Conservation (phyloP, 345 rosid species). For the Sonneratia alba region DNA sequence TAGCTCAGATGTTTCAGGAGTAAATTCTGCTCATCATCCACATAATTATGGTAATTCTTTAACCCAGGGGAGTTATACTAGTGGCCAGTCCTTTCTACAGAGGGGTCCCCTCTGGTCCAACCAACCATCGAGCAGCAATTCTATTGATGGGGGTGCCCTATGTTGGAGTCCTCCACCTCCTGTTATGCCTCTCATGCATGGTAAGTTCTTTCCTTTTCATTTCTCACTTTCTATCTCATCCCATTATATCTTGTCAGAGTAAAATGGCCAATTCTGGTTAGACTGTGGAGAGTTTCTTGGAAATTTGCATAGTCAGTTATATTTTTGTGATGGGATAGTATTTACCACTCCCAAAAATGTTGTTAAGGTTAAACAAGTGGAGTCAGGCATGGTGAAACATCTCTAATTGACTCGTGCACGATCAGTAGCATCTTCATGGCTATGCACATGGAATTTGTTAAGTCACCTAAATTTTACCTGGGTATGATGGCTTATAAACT, state of each 20-base stretch:
- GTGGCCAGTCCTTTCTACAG: slow-evolving; percentile 40
- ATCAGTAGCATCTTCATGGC: no score
- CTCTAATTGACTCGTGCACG: not conserved
- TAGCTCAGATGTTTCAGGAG: slow-evolving; percentile 40
- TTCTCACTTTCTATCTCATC: not conserved
- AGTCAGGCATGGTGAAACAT: not conserved
- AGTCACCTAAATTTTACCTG: no score
- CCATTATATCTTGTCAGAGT: not conserved
- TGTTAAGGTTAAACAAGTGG: no score
- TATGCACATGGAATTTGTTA: no score
- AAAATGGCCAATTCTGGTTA: not conserved
- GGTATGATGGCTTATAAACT: no score
- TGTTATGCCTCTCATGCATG: slow-evolving; percentile 46
- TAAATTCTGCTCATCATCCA: slow-evolving; percentile 38
- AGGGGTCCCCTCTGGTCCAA: slow-evolving; percentile 37
- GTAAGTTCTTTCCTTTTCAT: slow-evolving; percentile 23
- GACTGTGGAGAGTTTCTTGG: not conserved
- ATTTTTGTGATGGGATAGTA: no score
- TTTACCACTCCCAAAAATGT: no score
- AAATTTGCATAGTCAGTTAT: not conserved
- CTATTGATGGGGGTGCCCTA: slow-evolving; percentile 38
- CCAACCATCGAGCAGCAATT: slow-evolving; percentile 26
- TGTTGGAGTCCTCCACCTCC: slow-evolving; percentile 53
- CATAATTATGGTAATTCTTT: slow-evolving; percentile 30
- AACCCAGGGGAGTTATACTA: slow-evolving; percentile 43